Conservation (phyloP, 768 basidiomycete species). For the Coprinellus micaceus region DNA sequence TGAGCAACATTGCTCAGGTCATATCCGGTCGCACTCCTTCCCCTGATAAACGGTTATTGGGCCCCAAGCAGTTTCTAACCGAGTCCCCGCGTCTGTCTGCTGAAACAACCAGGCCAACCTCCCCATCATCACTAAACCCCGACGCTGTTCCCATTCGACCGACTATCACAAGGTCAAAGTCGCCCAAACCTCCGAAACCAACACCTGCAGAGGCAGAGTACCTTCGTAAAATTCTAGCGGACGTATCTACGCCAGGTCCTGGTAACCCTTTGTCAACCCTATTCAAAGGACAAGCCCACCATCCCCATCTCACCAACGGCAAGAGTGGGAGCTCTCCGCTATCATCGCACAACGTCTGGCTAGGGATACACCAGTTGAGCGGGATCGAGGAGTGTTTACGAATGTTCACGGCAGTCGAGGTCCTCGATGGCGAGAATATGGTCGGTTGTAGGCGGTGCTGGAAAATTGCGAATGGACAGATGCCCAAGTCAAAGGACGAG, state of each 20-base stretch:
- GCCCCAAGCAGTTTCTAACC: slow-evolving; percentile 3
- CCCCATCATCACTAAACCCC: neutral
- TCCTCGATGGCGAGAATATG: slow-evolving; percentile 89
- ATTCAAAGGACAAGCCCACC: slow-evolving; percentile 16
- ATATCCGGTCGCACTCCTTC: neutral
- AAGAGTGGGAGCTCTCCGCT: slow-evolving; percentile 8
- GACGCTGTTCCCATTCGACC: slow-evolving; percentile 1
- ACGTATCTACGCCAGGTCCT: slow-evolving; percentile 42
- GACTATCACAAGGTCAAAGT: slow-evolving; percentile 31
- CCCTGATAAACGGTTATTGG: slow-evolving; percentile 1
- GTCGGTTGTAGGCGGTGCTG: slow-evolving; percentile 93
- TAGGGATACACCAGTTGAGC: slow-evolving; percentile 46
- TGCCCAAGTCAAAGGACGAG: slow-evolving; percentile 7
- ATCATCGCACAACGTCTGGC: slow-evolving; percentile 29
- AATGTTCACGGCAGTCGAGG: slow-evolving; percentile 91
- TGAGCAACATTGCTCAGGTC: neutral
- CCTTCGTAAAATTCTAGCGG: slow-evolving; percentile 64
- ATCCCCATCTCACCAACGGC: slow-evolving; percentile 10
- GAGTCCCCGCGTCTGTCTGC: neutral
- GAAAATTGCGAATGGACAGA: slow-evolving; percentile 68
- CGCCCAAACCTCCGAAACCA: slow-evolving; percentile 52
- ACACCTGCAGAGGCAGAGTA: slow-evolving; percentile 59
- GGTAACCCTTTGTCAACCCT: slow-evolving; percentile 27
- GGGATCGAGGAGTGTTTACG: slow-evolving; percentile 77
- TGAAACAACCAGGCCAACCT: neutral